These are phyloP conservation scores for Lathyrus tuberosus DNA, from an alignment of 306 rosid species.

Conservation along the genomic window DNA sequence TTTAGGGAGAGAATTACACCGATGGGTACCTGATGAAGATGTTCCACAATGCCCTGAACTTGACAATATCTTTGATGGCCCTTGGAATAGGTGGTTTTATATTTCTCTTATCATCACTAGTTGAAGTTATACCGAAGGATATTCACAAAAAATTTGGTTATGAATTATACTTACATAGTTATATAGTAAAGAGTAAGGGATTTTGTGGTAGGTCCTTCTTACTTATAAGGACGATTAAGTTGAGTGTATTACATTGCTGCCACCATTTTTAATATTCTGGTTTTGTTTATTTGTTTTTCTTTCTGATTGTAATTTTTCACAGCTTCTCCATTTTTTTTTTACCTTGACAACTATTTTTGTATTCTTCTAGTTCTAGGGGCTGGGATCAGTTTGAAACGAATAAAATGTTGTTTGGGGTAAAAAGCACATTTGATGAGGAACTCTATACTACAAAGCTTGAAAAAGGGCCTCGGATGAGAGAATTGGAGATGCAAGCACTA, in stretches of 20 bases:
- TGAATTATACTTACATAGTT: constrained; percentile 19
- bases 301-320: constrained; percentile 1
- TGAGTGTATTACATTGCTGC: constrained; percentile 15
- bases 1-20: constrained; percentile 78
- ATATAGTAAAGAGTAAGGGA: constrained; percentile 24
- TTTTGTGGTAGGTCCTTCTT: constrained; percentile 31
- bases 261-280: constrained; percentile 4
- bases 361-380: constrained; percentile 61
- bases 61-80: constrained; percentile 77
- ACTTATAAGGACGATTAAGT: constrained; percentile 23
- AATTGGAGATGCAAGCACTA: constrained; percentile 74
- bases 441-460: constrained; percentile 90
- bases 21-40: constrained; percentile 92
- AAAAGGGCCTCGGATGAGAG: constrained; percentile 79
- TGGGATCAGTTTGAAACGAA: constrained; percentile 97
- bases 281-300: constrained; percentile 22
- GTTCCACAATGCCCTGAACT: constrained; percentile 80
- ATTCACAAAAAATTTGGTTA: not conserved
- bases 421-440: constrained; percentile 88
- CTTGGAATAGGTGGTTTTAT: constrained; percentile 81
- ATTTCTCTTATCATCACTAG: constrained; percentile 40
- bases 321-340: constrained; percentile 2
- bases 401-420: constrained; percentile 82
- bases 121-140: not conserved
- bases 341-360: constrained; percentile 6